These are phyloP conservation scores for Claviceps capensis DNA, from an alignment of 2,329 filamentous ascomycete species.

Conservation along the genomic window DNA sequence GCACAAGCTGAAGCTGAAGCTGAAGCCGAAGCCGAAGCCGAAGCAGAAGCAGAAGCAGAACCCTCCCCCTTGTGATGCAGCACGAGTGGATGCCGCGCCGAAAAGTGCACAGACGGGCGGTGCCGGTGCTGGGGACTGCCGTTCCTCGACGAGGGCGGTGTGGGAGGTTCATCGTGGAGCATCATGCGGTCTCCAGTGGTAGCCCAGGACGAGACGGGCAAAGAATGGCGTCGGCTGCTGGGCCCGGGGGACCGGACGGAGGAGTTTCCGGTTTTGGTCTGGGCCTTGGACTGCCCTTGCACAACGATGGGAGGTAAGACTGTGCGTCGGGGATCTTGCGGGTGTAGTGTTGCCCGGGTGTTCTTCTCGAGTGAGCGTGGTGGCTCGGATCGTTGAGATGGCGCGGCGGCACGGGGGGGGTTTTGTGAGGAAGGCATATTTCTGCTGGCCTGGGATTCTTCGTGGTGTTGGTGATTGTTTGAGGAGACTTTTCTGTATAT, in stretches of 20 bases:
- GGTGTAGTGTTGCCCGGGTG: not conserved
- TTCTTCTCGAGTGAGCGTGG: not conserved
- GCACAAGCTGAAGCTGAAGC: not conserved
- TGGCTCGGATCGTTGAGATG: not conserved
- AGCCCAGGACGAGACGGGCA: no score
- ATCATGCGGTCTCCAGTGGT: no score
- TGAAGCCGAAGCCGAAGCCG: not conserved
- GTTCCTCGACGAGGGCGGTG: conserved; percentile 3
- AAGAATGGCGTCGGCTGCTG: no score
- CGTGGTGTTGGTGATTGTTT: not conserved
- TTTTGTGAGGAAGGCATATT: no score
- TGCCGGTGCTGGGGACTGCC: conserved; percentile 8
- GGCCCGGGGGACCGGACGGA: not conserved
- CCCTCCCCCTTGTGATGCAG: conserved; percentile 10
- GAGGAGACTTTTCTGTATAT: not conserved
- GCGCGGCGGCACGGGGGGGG: not conserved
- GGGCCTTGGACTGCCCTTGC: conserved; percentile 1
- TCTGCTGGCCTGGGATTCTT: not conserved
- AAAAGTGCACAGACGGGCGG: conserved; percentile 19
- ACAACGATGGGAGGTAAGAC: not conserved
- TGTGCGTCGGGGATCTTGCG: not conserved
- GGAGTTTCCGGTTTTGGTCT: conserved; percentile 5
- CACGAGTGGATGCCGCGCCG: conserved; percentile 14
- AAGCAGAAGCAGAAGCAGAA: not conserved
- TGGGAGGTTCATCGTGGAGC: not conserved